Evolutionary conservation across 805 yeast genomes (phyloP).

Genomic region (Starmerella davenportii): DNA sequence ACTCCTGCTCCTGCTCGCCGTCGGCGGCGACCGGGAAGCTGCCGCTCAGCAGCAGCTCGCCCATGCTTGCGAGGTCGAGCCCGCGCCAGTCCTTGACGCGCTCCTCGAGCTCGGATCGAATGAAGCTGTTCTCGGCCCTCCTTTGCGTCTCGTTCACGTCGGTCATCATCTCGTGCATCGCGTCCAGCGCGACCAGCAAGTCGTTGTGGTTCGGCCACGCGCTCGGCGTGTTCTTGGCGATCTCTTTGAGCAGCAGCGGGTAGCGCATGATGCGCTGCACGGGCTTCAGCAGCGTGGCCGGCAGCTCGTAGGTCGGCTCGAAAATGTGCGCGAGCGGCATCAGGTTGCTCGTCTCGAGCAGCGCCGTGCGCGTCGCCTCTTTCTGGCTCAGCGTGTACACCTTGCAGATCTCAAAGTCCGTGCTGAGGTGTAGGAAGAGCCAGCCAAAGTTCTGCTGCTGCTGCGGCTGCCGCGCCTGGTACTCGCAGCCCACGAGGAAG

Average conservation of each 20-base stretch:
- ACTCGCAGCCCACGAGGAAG: constrained; percentile 72
- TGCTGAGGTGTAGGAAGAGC: constrained; percentile 66
- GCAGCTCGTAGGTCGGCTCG: constrained; percentile 76
- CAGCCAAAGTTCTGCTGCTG: constrained; percentile 69
- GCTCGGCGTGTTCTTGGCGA: constrained; percentile 45
- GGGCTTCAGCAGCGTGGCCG: constrained; percentile 77
- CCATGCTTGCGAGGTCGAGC: constrained; percentile 58
- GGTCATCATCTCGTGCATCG: constrained; percentile 68
- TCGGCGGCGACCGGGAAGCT: constrained; percentile 36
- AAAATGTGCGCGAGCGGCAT: constrained; percentile 38
- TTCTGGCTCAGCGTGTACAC: constrained; percentile 88
- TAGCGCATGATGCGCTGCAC: constrained; percentile 92
- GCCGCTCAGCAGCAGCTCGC: constrained; percentile 65
- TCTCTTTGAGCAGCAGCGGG: constrained; percentile 58
- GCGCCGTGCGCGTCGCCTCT: constrained; percentile 66
- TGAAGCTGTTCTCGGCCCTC: constrained; percentile 66
- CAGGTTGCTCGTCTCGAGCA: constrained; percentile 40
- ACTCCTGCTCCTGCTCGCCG: constrained; percentile 62
- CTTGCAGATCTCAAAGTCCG: constrained; percentile 74
- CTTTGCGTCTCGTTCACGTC: constrained; percentile 89
- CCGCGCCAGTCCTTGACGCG: constrained; percentile 89
- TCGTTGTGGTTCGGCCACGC: constrained; percentile 44
- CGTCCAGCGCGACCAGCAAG: constrained; percentile 46
- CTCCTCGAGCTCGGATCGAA: constrained; percentile 46
- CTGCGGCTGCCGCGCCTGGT: constrained; percentile 58